These are phyloP conservation scores for Fusarium cyanostomum DNA, from an alignment of 2,329 filamentous ascomycete species.

Conservation along the genomic window DNA sequence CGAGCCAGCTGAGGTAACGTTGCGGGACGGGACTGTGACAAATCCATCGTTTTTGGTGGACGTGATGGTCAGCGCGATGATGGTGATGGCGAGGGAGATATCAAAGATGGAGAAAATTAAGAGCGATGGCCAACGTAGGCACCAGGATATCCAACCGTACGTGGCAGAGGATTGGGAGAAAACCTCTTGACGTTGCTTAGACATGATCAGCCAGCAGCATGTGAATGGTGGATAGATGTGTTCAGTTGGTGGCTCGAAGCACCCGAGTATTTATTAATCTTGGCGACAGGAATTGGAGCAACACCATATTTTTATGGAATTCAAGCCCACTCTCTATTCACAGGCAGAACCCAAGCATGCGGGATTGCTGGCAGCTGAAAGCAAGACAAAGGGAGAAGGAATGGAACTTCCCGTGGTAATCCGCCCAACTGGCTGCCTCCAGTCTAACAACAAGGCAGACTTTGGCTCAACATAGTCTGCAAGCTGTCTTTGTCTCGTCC, in stretches of 20 bases:
- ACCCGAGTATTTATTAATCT: too few species aligned
- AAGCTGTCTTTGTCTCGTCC: neutral
- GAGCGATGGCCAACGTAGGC: slow-evolving; percentile 19
- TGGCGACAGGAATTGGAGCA: neutral
- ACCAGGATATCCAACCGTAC: slow-evolving; percentile 17
- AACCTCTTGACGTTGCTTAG: neutral
- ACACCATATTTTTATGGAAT: neutral
- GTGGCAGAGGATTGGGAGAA: neutral
- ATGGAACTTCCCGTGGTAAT: neutral
- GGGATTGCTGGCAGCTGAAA: neutral
- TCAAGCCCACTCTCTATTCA: neutral
- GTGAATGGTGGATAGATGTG: too few species aligned
- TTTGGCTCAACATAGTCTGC: neutral
- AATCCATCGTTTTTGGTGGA: slow-evolving; percentile 17
- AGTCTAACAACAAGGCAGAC: neutral
- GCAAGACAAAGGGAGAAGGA: neutral
- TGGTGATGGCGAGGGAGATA: slow-evolving; percentile 6
- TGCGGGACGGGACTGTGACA: slow-evolving; percentile 6
- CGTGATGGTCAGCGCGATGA: slow-evolving; percentile 7
- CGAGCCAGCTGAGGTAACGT: neutral
- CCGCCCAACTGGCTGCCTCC: neutral
- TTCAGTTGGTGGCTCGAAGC: too few species aligned
- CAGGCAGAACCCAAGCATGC: neutral
- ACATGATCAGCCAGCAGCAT: neutral
- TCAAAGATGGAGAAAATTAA: slow-evolving; percentile 7